These are phyloP conservation scores for Agaricales sp. DNA, from an alignment of 1,284 basidiomycete genomes.

Conservation along the genomic window DNA sequence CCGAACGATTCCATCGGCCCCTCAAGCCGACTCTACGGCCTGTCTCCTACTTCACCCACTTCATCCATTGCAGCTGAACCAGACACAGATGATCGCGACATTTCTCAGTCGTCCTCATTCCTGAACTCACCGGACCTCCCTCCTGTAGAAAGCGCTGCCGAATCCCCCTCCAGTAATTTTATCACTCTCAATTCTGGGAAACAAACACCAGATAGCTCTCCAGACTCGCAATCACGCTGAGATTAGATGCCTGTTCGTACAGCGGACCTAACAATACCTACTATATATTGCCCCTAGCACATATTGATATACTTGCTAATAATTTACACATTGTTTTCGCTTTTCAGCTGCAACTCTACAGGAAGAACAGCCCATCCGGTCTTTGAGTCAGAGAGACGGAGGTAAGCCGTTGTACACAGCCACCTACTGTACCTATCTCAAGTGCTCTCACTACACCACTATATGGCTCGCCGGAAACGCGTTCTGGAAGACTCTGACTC, in stretches of 20 bases:
- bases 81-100: not conserved
- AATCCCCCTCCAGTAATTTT: not conserved
- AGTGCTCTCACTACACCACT: not conserved
- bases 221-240: too few species aligned
- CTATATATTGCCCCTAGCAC: too few species aligned
- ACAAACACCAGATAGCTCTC: too few species aligned
- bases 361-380: too few species aligned
- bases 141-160: not conserved
- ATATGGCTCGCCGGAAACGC: constrained; percentile 81
- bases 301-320: too few species aligned
- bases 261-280: too few species aligned
- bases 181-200: too few species aligned
- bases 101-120: not conserved
- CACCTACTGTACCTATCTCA: not conserved
- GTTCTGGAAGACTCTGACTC: constrained; percentile 54
- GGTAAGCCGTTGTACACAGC: not conserved
- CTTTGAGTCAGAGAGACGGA: not conserved
- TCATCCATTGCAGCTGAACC: not conserved
- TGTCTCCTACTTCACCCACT: not conserved
- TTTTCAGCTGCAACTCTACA: too few species aligned
- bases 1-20: not conserved
- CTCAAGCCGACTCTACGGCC: not conserved
- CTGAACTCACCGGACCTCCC: not conserved
- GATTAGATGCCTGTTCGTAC: too few species aligned
- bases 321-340: too few species aligned